A percentile compares a stretch with the other conserved stretches of the same genome.
Evolutionary conservation across 129 eudicot genomes (phyloP).

Genomic region (Chrysanthemum makinoi): DNA sequence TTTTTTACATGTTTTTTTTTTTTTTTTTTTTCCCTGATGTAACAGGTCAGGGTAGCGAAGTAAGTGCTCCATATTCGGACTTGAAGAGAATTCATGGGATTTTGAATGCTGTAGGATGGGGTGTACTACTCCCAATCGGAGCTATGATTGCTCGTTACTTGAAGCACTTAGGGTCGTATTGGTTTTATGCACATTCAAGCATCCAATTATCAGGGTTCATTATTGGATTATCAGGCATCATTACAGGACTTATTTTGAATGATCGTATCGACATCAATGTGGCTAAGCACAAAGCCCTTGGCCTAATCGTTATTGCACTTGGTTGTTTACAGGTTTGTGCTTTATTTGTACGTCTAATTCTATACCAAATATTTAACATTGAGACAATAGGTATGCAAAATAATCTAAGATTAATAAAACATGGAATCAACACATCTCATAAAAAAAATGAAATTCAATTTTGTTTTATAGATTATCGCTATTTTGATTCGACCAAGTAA

Average conservation of each 20-base stretch:
- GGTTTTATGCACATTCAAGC: conserved; percentile 62
- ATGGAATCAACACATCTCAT: too few relatives aligned
- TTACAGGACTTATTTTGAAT: conserved; percentile 54
- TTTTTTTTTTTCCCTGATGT: not conserved
- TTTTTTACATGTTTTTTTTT: not conserved
- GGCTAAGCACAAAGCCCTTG: conserved; percentile 61
- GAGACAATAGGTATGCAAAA: too few relatives aligned
- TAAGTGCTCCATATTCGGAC: conserved; percentile 39
- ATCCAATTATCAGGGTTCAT: conserved; percentile 63
- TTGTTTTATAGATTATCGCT: conserved; percentile 53
- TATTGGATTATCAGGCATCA: conserved; percentile 58
- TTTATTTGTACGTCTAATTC: not conserved
- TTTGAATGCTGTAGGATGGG: conserved; percentile 82
- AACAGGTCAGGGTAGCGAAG: conserved; percentile 57
- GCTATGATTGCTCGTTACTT: conserved; percentile 62
- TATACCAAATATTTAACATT: too few relatives aligned
- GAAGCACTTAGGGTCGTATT: conserved; percentile 43
- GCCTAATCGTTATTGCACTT: conserved; percentile 53
- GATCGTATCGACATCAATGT: conserved; percentile 42
- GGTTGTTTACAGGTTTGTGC: conserved; percentile 75
- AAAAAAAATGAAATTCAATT: too few relatives aligned
- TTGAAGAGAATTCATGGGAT: conserved; percentile 71
- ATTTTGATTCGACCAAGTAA: conserved; percentile 59
- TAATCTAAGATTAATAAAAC: too few relatives aligned
- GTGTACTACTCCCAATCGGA: conserved; percentile 66